Percentiles rank a stretch among this genome's conserved stretches.
phyloP scores from a whole-genome alignment of 2,329 filamentous ascomycete genomes.

The Diplodia intermedia region DNA sequence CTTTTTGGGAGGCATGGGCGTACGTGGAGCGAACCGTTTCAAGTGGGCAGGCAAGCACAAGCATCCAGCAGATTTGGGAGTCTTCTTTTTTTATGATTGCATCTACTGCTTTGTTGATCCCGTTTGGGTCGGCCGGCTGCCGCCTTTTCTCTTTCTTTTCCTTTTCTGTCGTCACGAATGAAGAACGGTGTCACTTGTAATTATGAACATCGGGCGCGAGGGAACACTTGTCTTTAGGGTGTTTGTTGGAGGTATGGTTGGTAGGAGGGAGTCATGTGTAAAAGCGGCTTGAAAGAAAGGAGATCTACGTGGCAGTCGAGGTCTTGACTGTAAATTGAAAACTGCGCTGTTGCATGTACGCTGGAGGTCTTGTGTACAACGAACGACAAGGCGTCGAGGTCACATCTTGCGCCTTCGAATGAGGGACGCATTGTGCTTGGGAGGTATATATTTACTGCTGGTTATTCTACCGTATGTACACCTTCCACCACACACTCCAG shows the following conservation, averaged over 20 bases:
- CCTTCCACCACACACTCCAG: neutral
- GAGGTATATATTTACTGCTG: neutral
- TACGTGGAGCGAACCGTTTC: neutral
- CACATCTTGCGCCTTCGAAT: neutral
- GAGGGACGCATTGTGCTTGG: neutral
- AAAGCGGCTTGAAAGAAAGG: neutral
- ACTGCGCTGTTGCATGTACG: neutral
- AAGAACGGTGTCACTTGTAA: neutral
- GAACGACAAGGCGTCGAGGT: neutral
- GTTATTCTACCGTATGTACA: neutral
- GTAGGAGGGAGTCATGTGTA: neutral
- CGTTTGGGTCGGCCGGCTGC: neutral
- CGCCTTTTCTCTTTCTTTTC: neutral
- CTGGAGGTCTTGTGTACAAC: neutral
- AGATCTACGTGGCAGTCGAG: neutral
- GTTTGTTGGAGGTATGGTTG: neutral
- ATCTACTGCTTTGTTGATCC: neutral
- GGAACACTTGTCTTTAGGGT: neutral
- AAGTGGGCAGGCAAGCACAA: neutral
- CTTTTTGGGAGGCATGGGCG: neutral
- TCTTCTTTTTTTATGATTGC: neutral
- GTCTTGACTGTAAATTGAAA: neutral
- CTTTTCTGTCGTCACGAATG: neutral
- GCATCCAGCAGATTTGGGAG: conserved; percentile 1
- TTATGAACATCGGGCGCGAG: neutral